Conservation (phyloP, 2,329 filamentous ascomycete genomes). For the Phialophora expanda region DNA sequence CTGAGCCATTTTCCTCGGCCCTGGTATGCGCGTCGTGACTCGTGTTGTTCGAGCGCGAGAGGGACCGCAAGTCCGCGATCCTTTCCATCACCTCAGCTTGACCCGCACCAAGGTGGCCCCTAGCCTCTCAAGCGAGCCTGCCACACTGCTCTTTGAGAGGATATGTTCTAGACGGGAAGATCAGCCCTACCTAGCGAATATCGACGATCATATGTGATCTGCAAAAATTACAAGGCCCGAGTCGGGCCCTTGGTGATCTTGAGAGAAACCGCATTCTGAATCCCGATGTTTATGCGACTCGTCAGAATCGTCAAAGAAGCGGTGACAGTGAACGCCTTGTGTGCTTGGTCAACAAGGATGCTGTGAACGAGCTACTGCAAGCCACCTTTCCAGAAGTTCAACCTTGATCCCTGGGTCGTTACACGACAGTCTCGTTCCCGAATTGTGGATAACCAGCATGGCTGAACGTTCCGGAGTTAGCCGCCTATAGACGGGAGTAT, state of each 20-base stretch:
- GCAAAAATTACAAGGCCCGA: conserved; percentile 7
- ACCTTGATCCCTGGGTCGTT: conserved; percentile 22
- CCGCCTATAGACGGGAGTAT: conserved; percentile 1
- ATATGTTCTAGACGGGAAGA: conserved; percentile 31
- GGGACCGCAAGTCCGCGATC: conserved; percentile 19
- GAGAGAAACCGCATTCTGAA: conserved; percentile 10
- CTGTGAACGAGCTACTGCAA: conserved; percentile 32
- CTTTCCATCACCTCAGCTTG: conserved; percentile 26
- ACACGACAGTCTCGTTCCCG: conserved; percentile 7
- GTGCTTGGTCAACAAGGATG: conserved; percentile 17
- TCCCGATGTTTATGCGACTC: conserved; percentile 16
- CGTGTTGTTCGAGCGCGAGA: conserved; percentile 18
- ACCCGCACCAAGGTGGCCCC: conserved; percentile 12
- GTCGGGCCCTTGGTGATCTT: conserved; percentile 3
- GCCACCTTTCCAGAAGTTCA: conserved; percentile 23
- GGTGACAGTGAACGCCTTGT: conserved; percentile 25
- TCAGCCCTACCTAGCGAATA: conserved; percentile 16
- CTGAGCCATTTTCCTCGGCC: conserved; percentile 24
- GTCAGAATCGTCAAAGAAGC: conserved; percentile 26
- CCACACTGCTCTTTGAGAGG: conserved; percentile 17
- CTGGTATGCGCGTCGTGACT: conserved; percentile 1
- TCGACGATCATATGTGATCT: conserved; percentile 28
- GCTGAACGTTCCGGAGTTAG: conserved; percentile 11
- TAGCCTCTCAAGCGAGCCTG: background rate
- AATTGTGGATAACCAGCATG: conserved; percentile 1